Conservation (phyloP, 176 grass and related monocot species). For the Canna indica region DNA sequence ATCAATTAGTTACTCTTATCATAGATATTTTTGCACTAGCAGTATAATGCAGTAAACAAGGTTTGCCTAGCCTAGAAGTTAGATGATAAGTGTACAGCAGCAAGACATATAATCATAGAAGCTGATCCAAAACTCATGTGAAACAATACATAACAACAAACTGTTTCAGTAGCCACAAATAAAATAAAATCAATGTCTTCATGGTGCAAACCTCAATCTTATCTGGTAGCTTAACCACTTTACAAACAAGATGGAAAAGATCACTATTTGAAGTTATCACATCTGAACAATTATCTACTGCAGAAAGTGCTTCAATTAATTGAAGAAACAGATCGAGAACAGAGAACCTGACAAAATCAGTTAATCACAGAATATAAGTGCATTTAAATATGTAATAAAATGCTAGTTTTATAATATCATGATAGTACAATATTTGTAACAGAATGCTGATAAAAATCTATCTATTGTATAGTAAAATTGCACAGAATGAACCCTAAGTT, state of each 20-base stretch:
- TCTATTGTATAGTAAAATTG: too few species aligned
- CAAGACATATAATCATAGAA: neutral
- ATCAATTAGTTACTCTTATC: neutral
- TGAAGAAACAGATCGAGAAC: constrained; percentile 56
- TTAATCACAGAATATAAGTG: constrained; percentile 19
- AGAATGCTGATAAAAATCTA: too few species aligned
- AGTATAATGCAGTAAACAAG: neutral
- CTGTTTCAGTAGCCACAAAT: neutral
- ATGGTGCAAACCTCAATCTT: constrained; percentile 68
- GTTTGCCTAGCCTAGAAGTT: too few species aligned
- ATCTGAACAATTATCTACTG: constrained; percentile 49
- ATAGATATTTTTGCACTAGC: neutral
- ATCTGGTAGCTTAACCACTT: constrained; percentile 68
- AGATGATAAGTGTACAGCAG: neutral
- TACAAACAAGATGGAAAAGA: constrained; percentile 45
- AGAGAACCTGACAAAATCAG: constrained; percentile 40
- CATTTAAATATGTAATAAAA: neutral
- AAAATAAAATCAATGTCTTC: constrained; percentile 18
- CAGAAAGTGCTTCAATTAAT: constrained; percentile 69
- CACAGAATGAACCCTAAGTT: too few species aligned
- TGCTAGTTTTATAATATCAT: neutral
- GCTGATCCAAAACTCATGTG: neutral
- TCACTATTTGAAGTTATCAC: constrained; percentile 44
- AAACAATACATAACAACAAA: neutral
- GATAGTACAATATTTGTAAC: neutral